A percentile compares a stretch with the other conserved stretches of the same genome.
These are phyloP conservation scores for Astragalus membranaceus DNA, from an alignment of 306 rosid species.

Conservation along the genomic window DNA sequence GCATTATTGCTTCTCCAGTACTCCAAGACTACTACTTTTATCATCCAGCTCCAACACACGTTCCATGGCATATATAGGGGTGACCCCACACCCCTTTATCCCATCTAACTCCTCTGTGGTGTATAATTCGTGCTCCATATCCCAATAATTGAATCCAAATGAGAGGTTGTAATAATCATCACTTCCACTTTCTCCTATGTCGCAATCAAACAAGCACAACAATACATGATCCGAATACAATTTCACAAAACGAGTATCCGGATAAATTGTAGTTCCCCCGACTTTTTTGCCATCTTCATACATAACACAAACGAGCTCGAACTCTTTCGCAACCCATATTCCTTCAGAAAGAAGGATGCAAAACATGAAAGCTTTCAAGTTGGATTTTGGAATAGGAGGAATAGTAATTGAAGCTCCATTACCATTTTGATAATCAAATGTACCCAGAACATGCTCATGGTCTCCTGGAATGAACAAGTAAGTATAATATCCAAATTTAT, in stretches of 20 bases:
- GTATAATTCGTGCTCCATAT: too few species aligned
- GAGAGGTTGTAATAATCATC: background rate
- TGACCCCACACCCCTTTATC: conserved; percentile 4
- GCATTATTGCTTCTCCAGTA: too few species aligned
- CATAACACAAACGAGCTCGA: too few species aligned
- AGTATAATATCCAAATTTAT: too few species aligned
- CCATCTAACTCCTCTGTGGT: background rate
- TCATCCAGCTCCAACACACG: background rate
- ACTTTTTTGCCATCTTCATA: too few species aligned
- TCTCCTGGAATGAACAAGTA: background rate
- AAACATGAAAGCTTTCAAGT: background rate
- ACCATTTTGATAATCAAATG: background rate
- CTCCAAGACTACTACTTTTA: too few species aligned
- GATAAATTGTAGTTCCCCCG: too few species aligned
- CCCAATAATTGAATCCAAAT: too few species aligned
- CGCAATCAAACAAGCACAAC: background rate
- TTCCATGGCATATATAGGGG: background rate
- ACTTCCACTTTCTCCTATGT: background rate
- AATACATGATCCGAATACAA: background rate
- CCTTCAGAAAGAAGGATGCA: background rate
- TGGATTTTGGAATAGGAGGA: background rate
- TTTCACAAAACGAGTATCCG: too few species aligned
- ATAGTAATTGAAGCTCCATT: background rate
- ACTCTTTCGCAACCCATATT: too few species aligned
- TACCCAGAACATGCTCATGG: background rate